Percentiles rank a stretch among this genome's conserved stretches.
Conservation (phyloP, 2,329 filamentous ascomycete genomes). For the Stachybotrys chlorohalonatus region DNA sequence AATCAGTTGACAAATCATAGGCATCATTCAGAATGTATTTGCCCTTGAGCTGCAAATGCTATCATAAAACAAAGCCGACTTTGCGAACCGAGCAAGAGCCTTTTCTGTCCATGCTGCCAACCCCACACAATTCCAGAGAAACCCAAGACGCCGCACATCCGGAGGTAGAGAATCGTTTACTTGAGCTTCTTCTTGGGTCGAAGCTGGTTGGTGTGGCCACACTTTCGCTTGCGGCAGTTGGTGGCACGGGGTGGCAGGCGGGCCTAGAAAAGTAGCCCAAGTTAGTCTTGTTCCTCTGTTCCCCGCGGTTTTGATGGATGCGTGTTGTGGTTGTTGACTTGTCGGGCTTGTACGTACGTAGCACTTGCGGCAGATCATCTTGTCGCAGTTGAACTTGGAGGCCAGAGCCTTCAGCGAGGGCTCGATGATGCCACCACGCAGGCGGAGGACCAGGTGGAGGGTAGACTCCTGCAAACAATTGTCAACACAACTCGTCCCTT, state of each 20-base stretch:
- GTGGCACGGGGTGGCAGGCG: slow-evolving; percentile 96
- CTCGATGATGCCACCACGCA: slow-evolving; percentile 99
- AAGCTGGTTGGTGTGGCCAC: slow-evolving; percentile 99
- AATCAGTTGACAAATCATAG: slow-evolving; percentile 6
- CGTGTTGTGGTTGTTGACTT: background rate
- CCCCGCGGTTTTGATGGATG: background rate
- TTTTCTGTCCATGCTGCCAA: slow-evolving; percentile 22
- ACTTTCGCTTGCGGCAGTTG: slow-evolving; percentile 99
- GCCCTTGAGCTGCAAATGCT: slow-evolving; percentile 26
- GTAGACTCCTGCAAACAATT: slow-evolving; percentile 68
- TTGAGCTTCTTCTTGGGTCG: slow-evolving; percentile 99
- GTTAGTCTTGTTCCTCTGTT: slow-evolving; percentile 6
- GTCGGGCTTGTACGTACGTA: slow-evolving; percentile 60
- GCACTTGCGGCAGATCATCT: slow-evolving; percentile 99
- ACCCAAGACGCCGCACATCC: slow-evolving; percentile 34
- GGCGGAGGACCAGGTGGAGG: slow-evolving; percentile 95
- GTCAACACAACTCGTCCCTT: slow-evolving; percentile 17
- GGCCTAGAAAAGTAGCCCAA: slow-evolving; percentile 30
- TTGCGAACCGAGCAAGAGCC: slow-evolving; percentile 22
- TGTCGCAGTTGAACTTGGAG: slow-evolving; percentile 99
- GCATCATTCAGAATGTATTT: slow-evolving; percentile 28
- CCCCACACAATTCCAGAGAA: slow-evolving; percentile 29
- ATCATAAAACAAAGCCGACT: slow-evolving; percentile 29
- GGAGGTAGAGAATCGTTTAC: slow-evolving; percentile 31
- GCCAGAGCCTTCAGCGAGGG: slow-evolving; percentile 96